Evolutionary conservation across 306 rosid genomes (phyloP), one percentile per base, ranked within the genome.

Genomic region (Bauhinia variegata): DNA sequence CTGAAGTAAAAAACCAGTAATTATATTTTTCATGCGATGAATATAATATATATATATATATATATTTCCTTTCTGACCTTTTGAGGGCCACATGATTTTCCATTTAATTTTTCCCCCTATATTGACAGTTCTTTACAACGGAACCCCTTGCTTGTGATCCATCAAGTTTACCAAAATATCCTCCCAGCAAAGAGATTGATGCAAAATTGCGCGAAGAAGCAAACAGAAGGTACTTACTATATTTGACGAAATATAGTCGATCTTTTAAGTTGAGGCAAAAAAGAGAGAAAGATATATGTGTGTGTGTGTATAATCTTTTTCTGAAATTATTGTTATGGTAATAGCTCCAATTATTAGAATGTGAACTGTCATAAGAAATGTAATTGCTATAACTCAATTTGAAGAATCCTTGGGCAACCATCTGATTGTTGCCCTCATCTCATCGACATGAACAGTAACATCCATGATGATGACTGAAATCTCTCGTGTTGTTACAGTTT

Each of bases 161-260:
- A 60, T 87, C 96, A 73, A 84, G 80, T 70, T 81, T 92, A 70
- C 98, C 96, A 39, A 89, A 83, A 76, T 92, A 87, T 81, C 96
- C 93, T 62, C 96, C 96, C 30, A 84, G 93, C 84, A 92, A 92
- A 84, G 98, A 92, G 84, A 92, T 92, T 30, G 93, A 92, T 79
- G 82, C 82, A 31, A 92, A 87, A 73, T 66, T 89, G 73, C 84
- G 79, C 70, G 89, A 81, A 51, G 91, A 76, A 71, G 86, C 76
- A 78, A 78, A 76, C 49, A 83, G 87, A 85, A 86, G 96, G 98
- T 92, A 89, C 77, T 52, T 54, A 13, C 23, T 48, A 39, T 51
- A n/a, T n/a, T n/a, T n/a, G n/a, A n/a, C n/a, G n/a, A n/a, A n/a
- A n/a, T n/a, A n/a, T n/a, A n/a, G n/a, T n/a, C n/a, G n/a, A n/a